These are phyloP conservation scores for Rusavskia elegans DNA, from an alignment of 495 filamentous ascomycete species.

Conservation along the genomic window DNA sequence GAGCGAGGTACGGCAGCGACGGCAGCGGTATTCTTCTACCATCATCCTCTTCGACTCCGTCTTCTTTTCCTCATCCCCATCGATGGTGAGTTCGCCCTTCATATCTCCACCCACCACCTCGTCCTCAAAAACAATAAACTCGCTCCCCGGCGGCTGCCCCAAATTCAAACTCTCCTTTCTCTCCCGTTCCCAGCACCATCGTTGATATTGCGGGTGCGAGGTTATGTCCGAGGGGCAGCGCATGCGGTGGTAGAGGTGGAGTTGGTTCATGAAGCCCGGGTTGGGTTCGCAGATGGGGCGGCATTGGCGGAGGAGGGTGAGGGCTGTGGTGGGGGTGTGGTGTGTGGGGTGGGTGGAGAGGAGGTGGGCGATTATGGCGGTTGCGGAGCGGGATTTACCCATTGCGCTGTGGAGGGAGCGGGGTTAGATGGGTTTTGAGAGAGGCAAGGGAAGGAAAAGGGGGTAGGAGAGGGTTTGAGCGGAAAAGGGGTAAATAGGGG, in stretches of 20 bases:
- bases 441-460: too few relatives aligned
- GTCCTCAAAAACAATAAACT: constrained; percentile 71
- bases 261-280: constrained; percentile 71
- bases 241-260: constrained; percentile 78
- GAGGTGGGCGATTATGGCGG: constrained; percentile 71
- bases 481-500: too few relatives aligned
- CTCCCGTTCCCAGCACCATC: constrained; percentile 73
- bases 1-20: constrained; percentile 30
- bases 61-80: background rate
- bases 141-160: constrained; percentile 54
- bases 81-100: too few relatives aligned
- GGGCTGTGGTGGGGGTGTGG: constrained; percentile 41
- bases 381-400: constrained; percentile 86
- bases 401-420: constrained; percentile 42
- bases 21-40: constrained; percentile 6
- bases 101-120: constrained; percentile 28
- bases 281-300: constrained; percentile 75
- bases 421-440: too few relatives aligned
- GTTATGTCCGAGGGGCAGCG: constrained; percentile 55
- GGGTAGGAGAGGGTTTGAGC: too few relatives aligned
- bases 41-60: constrained; percentile 17
- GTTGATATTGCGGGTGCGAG: constrained; percentile 57
- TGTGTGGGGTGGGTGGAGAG: constrained; percentile 33
- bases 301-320: constrained; percentile 42
- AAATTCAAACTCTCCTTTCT: constrained; percentile 56